Percentiles rank a stretch among this genome's conserved stretches.
Conservation (phyloP, 2,329 filamentous ascomycete genomes). For the Mycogone perniciosa region DNA sequence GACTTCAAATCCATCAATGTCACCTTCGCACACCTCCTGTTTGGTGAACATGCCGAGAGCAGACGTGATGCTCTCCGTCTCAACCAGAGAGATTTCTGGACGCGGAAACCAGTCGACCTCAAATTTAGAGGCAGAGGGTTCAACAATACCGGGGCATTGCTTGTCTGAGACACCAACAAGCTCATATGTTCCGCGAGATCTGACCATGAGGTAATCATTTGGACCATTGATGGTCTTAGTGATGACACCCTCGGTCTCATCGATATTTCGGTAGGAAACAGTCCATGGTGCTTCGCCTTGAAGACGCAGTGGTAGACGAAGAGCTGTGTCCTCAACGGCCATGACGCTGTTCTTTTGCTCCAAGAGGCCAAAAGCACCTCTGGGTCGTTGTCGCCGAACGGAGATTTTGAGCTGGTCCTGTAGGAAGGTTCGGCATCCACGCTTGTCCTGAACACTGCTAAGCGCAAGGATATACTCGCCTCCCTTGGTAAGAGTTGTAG, state of each 20-base stretch:
- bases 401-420: slow-evolving; percentile 80
- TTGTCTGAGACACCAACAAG: slow-evolving; percentile 71
- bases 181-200: slow-evolving; percentile 67
- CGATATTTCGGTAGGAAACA: slow-evolving; percentile 65
- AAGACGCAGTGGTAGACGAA: slow-evolving; percentile 75
- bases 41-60: slow-evolving; percentile 56
- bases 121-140: slow-evolving; percentile 67
- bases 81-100: slow-evolving; percentile 62
- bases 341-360: slow-evolving; percentile 71
- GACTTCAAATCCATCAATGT: slow-evolving; percentile 83
- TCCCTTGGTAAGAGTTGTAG: slow-evolving; percentile 66
- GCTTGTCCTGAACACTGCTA: slow-evolving; percentile 77
- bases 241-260: slow-evolving; percentile 42
- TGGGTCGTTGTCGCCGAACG: slow-evolving; percentile 82
- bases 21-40: slow-evolving; percentile 84
- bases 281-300: slow-evolving; percentile 83
- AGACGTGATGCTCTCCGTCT: slow-evolving; percentile 53
- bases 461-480: slow-evolving; percentile 87
- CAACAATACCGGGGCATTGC: slow-evolving; percentile 75
- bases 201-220: slow-evolving; percentile 65
- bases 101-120: slow-evolving; percentile 79
- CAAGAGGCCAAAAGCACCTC: slow-evolving; percentile 76
- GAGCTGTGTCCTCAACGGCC: slow-evolving; percentile 67
- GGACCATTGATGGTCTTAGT: slow-evolving; percentile 44
- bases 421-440: slow-evolving; percentile 78